Base-by-base conservation (phyloP, 202 grass and related monocot species). In the Schoenoplectus tabernaemontani region DNA sequence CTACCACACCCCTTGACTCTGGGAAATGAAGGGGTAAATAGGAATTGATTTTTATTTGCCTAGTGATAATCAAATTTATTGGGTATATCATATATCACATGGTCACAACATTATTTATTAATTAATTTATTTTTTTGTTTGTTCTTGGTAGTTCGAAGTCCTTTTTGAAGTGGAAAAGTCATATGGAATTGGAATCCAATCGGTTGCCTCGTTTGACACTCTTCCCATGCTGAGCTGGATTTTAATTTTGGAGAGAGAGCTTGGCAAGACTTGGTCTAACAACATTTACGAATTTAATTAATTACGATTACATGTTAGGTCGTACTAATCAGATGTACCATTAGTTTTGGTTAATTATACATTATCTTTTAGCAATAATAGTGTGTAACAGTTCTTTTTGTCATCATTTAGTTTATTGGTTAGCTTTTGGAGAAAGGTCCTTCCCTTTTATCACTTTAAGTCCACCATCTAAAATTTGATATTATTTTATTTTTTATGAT, bases 181-280 rank as follows among this genome's bases (percentile, higher is more conserved):
- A 28, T 36, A 36, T n/a, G n/a, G n/a, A n/a, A n/a, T n/a, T 1
- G 78, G 28, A 64, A 75, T 75, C 60, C 41, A 80, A 64, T 80
- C 60, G 78, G 78, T 80, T 80, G 78, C 59, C 65, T 65, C 62
- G 24, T 80, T 80, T 80, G 78, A 80, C 78, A 80, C 77, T 65
- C 77, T 47, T 63, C 41, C n/a, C 58, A 63, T 64, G 13, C 10
- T 64, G 77, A 62, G 39, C 38, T 65, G 59, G 59, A 16, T 48
- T 63, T 64, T 68, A 23, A 22, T 64, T 64, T 80, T 24, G 9
- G 36, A 60, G 38, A 9, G 15, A 20, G 5, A 23, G 2, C 38
- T 78, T 4, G 38, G n/a, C n/a, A n/a, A n/a, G 58, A n/a, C 19
- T 64, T 61, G 32, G 77, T 79, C 70, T 75, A 17, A 75, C 7